Evolutionary conservation across 2,329 filamentous ascomycete species (phyloP).

Genomic region (Neonectria sp.): DNA sequence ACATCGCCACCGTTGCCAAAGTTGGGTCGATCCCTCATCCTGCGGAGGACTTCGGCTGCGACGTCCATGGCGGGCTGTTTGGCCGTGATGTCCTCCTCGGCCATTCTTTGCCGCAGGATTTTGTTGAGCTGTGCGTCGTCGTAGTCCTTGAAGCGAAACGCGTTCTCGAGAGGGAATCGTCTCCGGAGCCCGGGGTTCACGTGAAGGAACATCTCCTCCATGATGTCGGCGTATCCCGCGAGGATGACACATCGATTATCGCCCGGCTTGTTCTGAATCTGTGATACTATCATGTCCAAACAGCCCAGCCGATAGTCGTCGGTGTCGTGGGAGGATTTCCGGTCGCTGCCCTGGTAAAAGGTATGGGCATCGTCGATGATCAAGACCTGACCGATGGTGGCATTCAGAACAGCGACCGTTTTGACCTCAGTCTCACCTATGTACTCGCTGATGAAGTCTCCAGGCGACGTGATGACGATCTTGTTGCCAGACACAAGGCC

Average conservation of each 20-base stretch:
- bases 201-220: constrained; percentile 81
- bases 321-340: constrained; percentile 64
- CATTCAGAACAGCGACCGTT: neutral
- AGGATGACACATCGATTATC: constrained; percentile 82
- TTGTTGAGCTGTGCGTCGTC: constrained; percentile 67
- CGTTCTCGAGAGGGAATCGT: constrained; percentile 70
- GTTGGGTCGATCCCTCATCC: constrained; percentile 74
- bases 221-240: constrained; percentile 78
- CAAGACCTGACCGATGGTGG: constrained; percentile 74
- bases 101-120: constrained; percentile 73
- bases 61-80: constrained; percentile 66
- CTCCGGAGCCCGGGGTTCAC: constrained; percentile 79
- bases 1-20: constrained; percentile 85
- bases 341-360: constrained; percentile 51
- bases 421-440: constrained; percentile 1
- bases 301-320: neutral
- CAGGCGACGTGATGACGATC: neutral
- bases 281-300: constrained; percentile 79
- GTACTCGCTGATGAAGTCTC: neutral
- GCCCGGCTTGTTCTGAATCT: constrained; percentile 78
- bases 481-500: constrained; percentile 62
- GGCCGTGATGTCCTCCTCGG: constrained; percentile 60
- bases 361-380: constrained; percentile 84
- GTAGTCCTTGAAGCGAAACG: constrained; percentile 81
- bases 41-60: constrained; percentile 72